Evolutionary conservation across 768 basidiomycete genomes (phyloP).

Genomic region (Phylloporus arenicola): DNA sequence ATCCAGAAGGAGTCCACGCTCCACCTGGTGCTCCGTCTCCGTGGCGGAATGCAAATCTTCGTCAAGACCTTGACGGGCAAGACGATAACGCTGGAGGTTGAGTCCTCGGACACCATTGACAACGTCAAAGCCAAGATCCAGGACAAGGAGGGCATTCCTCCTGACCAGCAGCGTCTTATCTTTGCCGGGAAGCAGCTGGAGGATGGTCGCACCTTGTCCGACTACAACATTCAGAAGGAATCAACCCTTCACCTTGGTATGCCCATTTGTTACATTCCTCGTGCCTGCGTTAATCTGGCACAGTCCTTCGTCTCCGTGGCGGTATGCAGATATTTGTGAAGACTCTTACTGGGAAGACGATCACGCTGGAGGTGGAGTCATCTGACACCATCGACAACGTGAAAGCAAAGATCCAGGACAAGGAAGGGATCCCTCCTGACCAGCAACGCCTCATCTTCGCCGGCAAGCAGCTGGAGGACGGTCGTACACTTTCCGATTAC

Average conservation of each 20-base stretch:
- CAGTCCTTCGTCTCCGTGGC: conserved; percentile 78
- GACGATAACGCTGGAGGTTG: conserved; percentile 88
- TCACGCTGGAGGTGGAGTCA: conserved; percentile 89
- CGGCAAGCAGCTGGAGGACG: conserved; percentile 92
- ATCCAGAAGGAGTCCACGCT: conserved; percentile 96
- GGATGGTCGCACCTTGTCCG: conserved; percentile 84
- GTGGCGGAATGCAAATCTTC: conserved; percentile 85
- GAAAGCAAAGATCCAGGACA: conserved; percentile 77
- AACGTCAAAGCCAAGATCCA: conserved; percentile 91
- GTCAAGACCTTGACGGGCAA: conserved; percentile 84
- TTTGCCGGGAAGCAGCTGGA: conserved; percentile 93
- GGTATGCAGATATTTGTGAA: conserved; percentile 93
- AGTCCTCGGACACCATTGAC: conserved; percentile 83
- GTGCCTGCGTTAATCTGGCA: neutral
- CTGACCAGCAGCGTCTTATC: conserved; percentile 86
- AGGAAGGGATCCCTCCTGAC: conserved; percentile 76
- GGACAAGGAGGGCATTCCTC: conserved; percentile 86
- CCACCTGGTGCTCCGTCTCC: conserved; percentile 82
- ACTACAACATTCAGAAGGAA: conserved; percentile 91
- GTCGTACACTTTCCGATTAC: conserved; percentile 78
- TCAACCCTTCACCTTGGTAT: conserved; percentile 55
- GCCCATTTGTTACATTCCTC: neutral
- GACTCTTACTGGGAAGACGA: conserved; percentile 86
- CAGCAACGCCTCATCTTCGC: conserved; percentile 91
- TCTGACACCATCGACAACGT: conserved; percentile 93